Conservation (phyloP, 192 early-diverging fungal genomes). For the Dimargaris xerosporica region DNA sequence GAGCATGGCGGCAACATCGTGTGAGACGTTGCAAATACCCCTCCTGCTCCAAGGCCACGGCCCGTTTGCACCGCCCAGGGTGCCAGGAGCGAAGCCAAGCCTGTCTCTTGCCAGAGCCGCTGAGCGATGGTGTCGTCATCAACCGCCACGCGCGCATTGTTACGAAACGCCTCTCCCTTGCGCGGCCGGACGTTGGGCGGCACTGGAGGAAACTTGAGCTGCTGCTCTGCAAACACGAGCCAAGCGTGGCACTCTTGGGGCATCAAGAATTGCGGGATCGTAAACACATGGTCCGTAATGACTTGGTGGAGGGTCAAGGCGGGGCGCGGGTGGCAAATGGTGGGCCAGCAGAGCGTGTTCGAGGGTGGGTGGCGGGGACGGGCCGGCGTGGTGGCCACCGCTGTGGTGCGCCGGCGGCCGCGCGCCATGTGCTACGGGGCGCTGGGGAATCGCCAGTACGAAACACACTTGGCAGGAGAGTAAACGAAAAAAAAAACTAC, state of each 20-base stretch:
- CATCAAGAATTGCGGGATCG: conserved; percentile 16
- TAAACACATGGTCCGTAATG: conserved; percentile 23
- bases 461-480: too few species aligned
- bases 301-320: conserved; percentile 18
- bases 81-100: conserved; percentile 19
- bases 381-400: too few species aligned
- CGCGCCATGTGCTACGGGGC: too few species aligned
- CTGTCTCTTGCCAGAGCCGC: conserved; percentile 31
- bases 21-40: too few species aligned
- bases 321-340: background rate
- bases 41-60: background rate
- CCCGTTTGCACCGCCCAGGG: conserved; percentile 17
- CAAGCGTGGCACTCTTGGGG: conserved; percentile 23
- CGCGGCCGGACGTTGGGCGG: conserved; percentile 26
- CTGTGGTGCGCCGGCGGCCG: too few species aligned
- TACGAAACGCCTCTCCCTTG: conserved; percentile 39
- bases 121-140: conserved; percentile 26
- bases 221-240: conserved; percentile 22
- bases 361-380: too few species aligned
- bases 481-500: too few species aligned
- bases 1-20: background rate
- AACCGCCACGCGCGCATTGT: conserved; percentile 38
- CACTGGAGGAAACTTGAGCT: conserved; percentile 9
- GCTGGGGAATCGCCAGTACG: too few species aligned
- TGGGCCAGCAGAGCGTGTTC: background rate